Evolutionary conservation across 441 rosid genomes (phyloP).

Genomic region (Hura crepitans): DNA sequence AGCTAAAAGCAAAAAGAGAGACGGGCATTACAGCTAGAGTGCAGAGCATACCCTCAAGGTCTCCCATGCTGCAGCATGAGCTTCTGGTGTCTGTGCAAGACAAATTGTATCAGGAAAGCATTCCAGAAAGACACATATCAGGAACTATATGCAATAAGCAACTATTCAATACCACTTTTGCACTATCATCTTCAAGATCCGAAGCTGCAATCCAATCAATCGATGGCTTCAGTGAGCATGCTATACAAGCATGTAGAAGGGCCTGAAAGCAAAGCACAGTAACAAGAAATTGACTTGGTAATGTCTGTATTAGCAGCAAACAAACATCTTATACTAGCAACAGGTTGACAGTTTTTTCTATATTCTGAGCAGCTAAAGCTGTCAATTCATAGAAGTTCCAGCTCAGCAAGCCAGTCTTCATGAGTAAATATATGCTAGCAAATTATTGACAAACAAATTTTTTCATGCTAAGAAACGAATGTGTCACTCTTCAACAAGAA

Average conservation of each 20-base stretch:
- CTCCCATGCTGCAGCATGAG: conserved; percentile 39
- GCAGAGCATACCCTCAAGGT: conserved; percentile 36
- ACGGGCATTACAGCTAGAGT: neutral
- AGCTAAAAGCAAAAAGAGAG: conserved; percentile 6
- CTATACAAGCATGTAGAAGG: conserved; percentile 82
- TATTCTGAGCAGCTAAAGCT: conserved; percentile 25
- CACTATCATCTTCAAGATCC: conserved; percentile 71
- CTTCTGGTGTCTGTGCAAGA: conserved; percentile 31
- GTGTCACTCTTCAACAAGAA: neutral
- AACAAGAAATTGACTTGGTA: conserved; percentile 13
- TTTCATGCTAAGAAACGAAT: neutral
- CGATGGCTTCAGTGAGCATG: conserved; percentile 54
- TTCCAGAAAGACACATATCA: conserved; percentile 4
- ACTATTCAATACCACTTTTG: conserved; percentile 37
- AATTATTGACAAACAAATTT: neutral
- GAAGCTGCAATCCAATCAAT: conserved; percentile 89
- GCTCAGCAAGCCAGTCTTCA: neutral
- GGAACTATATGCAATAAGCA: conserved; percentile 16
- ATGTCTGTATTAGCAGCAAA: conserved; percentile 20
- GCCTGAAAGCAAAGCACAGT: conserved; percentile 49
- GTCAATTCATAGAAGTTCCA: neutral
- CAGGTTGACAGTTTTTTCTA: conserved; percentile 10
- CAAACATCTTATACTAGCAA: conserved; percentile 21
- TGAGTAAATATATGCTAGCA: neutral
- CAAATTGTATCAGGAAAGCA: conserved; percentile 14